Conservation (phyloP, 257 asterid genomes). For the Petrea volubilis region DNA sequence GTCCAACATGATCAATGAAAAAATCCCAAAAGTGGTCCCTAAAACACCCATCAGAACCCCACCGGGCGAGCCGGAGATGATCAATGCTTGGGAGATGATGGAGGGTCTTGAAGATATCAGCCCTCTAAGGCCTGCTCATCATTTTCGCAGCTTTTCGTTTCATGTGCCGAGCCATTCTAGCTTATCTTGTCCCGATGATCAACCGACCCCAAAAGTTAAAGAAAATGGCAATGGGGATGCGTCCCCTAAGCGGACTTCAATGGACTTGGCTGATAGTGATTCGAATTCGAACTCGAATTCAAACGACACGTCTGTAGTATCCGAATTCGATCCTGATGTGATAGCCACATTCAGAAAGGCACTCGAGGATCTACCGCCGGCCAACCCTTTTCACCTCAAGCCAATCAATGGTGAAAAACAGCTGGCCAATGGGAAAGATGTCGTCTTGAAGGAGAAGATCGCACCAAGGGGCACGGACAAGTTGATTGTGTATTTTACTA, state of each 20-base stretch:
- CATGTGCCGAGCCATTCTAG: constrained; percentile 28
- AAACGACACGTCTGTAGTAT: constrained; percentile 46
- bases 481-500: constrained; percentile 73
- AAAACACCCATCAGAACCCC: constrained; percentile 65
- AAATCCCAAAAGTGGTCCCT: constrained; percentile 66
- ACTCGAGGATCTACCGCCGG: constrained; percentile 81
- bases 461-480: constrained; percentile 39
- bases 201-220: constrained; percentile 47
- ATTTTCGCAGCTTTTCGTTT: constrained; percentile 77
- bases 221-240: constrained; percentile 25
- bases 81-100: constrained; percentile 93
- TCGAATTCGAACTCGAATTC: constrained; percentile 49
- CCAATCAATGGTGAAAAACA: constrained; percentile 24
- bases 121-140: constrained; percentile 47
- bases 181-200: constrained; percentile 37
- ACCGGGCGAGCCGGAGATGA: constrained; percentile 86
- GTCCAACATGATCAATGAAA: constrained; percentile 75
- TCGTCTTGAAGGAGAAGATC: not conserved
- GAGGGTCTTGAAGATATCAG: constrained; percentile 78
- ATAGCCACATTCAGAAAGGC: constrained; percentile 67
- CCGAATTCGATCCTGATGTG: constrained; percentile 82
- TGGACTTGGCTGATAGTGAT: constrained; percentile 45
- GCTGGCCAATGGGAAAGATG: constrained; percentile 1
- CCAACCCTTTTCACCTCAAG: constrained; percentile 67
- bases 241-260: constrained; percentile 45